These are phyloP conservation scores for Mangifera indica DNA, from an alignment of 345 rosid genomes.

Conservation along the genomic window DNA sequence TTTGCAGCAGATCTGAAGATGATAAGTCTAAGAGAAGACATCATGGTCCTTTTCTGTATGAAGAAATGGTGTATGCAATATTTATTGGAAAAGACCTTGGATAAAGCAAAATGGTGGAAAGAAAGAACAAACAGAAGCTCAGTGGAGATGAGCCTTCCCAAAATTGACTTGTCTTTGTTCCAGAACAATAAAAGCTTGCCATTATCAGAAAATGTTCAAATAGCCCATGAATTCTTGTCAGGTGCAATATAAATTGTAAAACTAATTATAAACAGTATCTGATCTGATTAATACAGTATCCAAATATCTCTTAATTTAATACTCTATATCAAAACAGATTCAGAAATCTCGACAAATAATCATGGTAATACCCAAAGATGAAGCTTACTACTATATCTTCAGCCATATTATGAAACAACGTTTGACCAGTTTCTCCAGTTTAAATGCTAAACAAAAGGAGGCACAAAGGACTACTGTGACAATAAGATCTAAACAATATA, in stretches of 20 bases:
- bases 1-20: too few relatives aligned
- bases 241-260: not conserved
- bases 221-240: too few relatives aligned
- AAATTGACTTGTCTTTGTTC: too few relatives aligned
- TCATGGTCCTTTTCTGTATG: too few relatives aligned
- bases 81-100: too few relatives aligned
- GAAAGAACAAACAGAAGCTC: too few relatives aligned
- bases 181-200: too few relatives aligned
- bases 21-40: too few relatives aligned
- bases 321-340: not conserved
- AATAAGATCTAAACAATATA: not conserved
- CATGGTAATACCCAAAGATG: not conserved
- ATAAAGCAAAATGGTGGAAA: too few relatives aligned
- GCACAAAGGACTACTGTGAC: not conserved
- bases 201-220: too few relatives aligned
- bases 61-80: too few relatives aligned
- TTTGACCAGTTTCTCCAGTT: not conserved
- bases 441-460: not conserved
- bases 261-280: not conserved
- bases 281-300: not conserved
- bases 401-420: not conserved
- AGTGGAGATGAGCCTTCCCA: too few relatives aligned
- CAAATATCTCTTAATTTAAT: not conserved
- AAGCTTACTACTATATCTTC: not conserved
- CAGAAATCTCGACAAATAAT: not conserved